These are phyloP conservation scores for Phlebiopsis flavidoalba DNA, from an alignment of 768 basidiomycete species.

Conservation along the genomic window DNA sequence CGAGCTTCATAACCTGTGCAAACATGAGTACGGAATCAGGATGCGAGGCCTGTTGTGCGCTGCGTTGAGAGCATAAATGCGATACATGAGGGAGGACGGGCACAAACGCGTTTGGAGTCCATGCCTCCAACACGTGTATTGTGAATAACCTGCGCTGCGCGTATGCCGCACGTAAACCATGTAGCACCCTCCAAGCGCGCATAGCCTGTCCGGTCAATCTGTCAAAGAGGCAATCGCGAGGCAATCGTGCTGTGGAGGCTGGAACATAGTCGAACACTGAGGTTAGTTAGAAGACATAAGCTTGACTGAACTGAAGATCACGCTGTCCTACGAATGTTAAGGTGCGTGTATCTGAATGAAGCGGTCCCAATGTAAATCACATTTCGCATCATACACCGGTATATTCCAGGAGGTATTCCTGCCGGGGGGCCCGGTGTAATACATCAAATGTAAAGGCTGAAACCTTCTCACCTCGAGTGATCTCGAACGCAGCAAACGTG, in stretches of 20 bases:
- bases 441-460: background rate
- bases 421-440: background rate
- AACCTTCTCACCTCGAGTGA: slow-evolving; percentile 59
- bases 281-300: background rate
- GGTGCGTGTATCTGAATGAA: no score
- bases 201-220: background rate
- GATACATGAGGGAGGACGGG: background rate
- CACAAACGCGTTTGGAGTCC: background rate
- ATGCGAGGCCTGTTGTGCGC: background rate
- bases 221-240: background rate
- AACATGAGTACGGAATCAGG: background rate
- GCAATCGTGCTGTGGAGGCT: background rate
- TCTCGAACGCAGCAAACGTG: slow-evolving; percentile 87
- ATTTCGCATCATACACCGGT: slow-evolving; percentile 23
- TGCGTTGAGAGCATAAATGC: background rate
- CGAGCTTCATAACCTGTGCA: slow-evolving; percentile 5
- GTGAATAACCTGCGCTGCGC: background rate
- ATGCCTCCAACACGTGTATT: background rate
- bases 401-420: slow-evolving; percentile 27
- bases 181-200: background rate
- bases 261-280: background rate
- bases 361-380: background rate
- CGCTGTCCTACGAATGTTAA: background rate
- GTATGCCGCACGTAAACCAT: background rate
- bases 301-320: background rate